A percentile compares a stretch with the other conserved stretches of the same genome.
Evolutionary conservation across 805 yeast species (phyloP).

Genomic region (Kurtzmaniella fragi): DNA sequence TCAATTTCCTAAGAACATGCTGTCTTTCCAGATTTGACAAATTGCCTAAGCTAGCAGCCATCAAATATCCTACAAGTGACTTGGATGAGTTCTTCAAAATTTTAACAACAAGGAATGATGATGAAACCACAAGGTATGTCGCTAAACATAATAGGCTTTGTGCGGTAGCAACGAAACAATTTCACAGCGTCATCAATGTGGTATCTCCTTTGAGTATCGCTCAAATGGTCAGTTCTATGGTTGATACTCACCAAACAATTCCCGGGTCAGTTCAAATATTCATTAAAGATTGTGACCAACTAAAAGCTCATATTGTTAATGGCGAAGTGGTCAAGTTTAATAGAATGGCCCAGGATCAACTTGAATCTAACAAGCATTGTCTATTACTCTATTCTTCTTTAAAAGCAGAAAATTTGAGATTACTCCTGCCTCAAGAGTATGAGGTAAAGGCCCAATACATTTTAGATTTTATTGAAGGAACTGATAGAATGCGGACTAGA

Average conservation of each 20-base stretch:
- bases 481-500: slow-evolving; percentile 60
- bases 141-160: slow-evolving; percentile 24
- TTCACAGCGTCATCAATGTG: slow-evolving; percentile 11
- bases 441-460: slow-evolving; percentile 30
- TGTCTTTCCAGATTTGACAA: slow-evolving; percentile 26
- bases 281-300: slow-evolving; percentile 30
- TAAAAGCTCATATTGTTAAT: slow-evolving; percentile 29
- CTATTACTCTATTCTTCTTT: slow-evolving; percentile 44
- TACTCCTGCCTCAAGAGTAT: slow-evolving; percentile 17
- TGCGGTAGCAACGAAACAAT: slow-evolving; percentile 21
- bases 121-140: slow-evolving; percentile 25
- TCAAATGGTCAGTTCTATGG: slow-evolving; percentile 31
- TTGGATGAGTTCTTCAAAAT: slow-evolving; percentile 26
- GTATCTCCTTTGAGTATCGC: slow-evolving; percentile 12
- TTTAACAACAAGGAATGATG: slow-evolving; percentile 30
- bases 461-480: slow-evolving; percentile 67
- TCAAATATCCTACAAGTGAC: slow-evolving; percentile 6
- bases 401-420: slow-evolving; percentile 37
- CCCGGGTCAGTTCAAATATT: slow-evolving; percentile 25
- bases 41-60: slow-evolving; percentile 12
- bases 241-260: slow-evolving; percentile 29
- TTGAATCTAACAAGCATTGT: slow-evolving; percentile 51
- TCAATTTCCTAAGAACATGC: slow-evolving; percentile 31
- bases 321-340: slow-evolving; percentile 46
- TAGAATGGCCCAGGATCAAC: slow-evolving; percentile 59